Base-by-base conservation (phyloP, 208 protist genomes). In the Crithidia bombi region DNA sequence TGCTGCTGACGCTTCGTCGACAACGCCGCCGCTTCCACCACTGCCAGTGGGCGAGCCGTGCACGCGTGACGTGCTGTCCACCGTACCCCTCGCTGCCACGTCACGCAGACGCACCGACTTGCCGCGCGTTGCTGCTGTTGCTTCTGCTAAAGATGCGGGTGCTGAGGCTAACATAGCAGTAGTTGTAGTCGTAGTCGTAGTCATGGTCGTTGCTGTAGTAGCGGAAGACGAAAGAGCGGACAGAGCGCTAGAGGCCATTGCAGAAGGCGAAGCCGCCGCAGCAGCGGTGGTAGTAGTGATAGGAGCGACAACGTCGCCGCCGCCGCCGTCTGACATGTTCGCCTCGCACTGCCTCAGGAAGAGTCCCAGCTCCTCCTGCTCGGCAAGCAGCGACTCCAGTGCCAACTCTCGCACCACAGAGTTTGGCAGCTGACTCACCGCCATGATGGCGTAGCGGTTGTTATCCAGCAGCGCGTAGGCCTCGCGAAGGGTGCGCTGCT, bases 381-480 rank as follows among this genome's bases (percentile, higher is more conserved):
- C 80, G 11, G 59, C 69, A 11, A 74, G 50, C 47, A 85, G 52
- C 33, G 70, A 58, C 38, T 54, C 64, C 38, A 85, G 67, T 14
- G 75, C 75, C 32, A 62, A 55, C 32, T 85, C 80, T 4, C 69
- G 71, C 23, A 73, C 70, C 36, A 64, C 67, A 23, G 75, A 81
- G 32, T 44, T 69, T 0, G 75, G 75, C 69, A 85, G 63, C 65
- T 82, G 75, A 14, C 66, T 46, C 19, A 85, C 79, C 5, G 72
- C 69, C 11, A 57, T 21, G 33, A 79, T 51, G 26, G 81, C 73
- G 25, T 65, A 65, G 41, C 69, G 62, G 64, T 86, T 82, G 66
- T 75, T 80, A 58, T 82, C 81, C 23, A 82, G 57, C 26, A 83
- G 69, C 32, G 77, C 74, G 69, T 82, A 86, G 41, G 81, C 75